Base-by-base conservation (phyloP, 257 asterid species). In the Henckelia pumila region DNA sequence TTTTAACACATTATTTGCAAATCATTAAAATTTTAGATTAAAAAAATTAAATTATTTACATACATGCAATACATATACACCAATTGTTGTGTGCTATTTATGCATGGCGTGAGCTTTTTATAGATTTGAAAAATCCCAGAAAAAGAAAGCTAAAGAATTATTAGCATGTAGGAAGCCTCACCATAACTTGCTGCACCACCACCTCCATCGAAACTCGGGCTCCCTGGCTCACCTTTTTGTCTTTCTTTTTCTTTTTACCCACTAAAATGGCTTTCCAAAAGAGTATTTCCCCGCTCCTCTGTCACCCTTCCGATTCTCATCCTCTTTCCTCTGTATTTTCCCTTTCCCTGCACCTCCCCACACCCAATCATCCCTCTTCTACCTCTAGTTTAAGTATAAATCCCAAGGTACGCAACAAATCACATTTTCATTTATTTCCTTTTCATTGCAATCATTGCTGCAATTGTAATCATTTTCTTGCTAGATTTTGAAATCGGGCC, bases 201-300 rank as follows among this genome's bases (percentile, higher is more conserved):
- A 9, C 6, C 60, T 61, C 65, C 73, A 20, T n/a, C 66, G 44
- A 21, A 59, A 23, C 71, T 70, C 58, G 35, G 23, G 33, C 25
- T 67, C 26, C 13, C 23, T n/a, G 13, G 52, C 64, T 4, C 10
- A 16, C 62, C 24, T 21, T 20, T 25, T 7, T 8, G 55, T 40
- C 65, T 50, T 62, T 17, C 22, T 16, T 67, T 40, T 61, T 35
- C 29, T 4, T 16, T 26, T 47, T 16, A 6, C 7, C 21, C 53
- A 10, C 59, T 58, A 53, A 73, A 77, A 82, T 82, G 87, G 84
- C 76, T 65, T 53, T 69, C 30, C 57, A 73, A 76, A 35, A 74
- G 30, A 33, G 22, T 55, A 66, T 63, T 8, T 47, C 64, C 62
- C 76, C 66, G 24, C 61, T 50, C 61, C 78, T 59, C 59, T 78